A percentile compares a stretch with the other conserved stretches of the same genome.
These are phyloP conservation scores for Abortiporus biennis DNA, from an alignment of 1,284 basidiomycete species.

Conservation along the genomic window DNA sequence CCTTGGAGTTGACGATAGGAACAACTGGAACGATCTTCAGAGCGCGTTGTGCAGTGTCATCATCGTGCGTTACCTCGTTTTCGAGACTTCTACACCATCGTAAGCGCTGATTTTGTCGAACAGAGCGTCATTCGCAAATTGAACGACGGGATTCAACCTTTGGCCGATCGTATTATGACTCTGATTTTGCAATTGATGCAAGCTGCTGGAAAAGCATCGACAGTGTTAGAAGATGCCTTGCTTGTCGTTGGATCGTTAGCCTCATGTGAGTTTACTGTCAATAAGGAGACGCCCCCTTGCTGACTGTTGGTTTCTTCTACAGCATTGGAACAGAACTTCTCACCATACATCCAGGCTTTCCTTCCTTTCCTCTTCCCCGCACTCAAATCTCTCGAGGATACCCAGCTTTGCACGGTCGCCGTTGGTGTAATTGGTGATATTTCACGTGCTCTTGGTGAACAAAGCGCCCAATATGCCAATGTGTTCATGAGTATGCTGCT, in stretches of 20 bases:
- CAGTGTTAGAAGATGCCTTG: conserved; percentile 97
- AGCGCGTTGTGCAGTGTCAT: conserved; percentile 92
- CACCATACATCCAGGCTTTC: conserved; percentile 88
- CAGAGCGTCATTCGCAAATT: conserved; percentile 85
- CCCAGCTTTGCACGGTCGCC: conserved; percentile 91
- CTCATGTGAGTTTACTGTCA: conserved; percentile 38
- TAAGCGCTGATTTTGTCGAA: conserved; percentile 7
- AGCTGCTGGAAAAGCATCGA: conserved; percentile 86
- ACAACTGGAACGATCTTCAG: conserved; percentile 99
- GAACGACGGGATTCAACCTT: conserved; percentile 76
- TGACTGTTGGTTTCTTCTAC: conserved; percentile 5
- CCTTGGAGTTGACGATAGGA: conserved; percentile 91
- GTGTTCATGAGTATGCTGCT: conserved; percentile 90
- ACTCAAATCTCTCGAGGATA: conserved; percentile 91
- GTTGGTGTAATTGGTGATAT: conserved; percentile 96
- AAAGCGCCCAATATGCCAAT: conserved; percentile 77
- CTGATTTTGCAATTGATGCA: conserved; percentile 83
- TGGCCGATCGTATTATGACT: conserved; percentile 96
- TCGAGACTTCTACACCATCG: background rate
- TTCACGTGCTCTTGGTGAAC: conserved; percentile 86
- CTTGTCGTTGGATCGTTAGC: conserved; percentile 90
- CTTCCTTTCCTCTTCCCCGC: conserved; percentile 87
- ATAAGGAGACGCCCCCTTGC: background rate
- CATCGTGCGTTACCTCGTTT: conserved; percentile 56
- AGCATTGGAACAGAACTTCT: conserved; percentile 84